Evolutionary conservation across 257 asterid species (phyloP), one percentile per base, ranked within the genome.

Genomic region (Forsythia viridissima): DNA sequence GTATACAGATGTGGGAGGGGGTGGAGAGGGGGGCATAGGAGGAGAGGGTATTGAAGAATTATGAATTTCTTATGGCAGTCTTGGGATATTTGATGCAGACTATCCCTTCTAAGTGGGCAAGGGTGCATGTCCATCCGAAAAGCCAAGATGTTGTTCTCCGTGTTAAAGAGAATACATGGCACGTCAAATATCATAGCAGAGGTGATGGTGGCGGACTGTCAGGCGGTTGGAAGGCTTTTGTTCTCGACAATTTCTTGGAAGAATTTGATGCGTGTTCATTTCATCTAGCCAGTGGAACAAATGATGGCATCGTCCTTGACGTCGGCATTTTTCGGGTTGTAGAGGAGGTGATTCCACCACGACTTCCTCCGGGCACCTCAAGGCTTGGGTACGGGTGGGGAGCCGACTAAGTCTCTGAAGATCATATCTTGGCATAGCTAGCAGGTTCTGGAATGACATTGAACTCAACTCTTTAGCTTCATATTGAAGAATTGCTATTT

Each of bases 201-300:
- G 72, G 57, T 43, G 2, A 39, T 57, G 77, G 86, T 4, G 80
- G 86, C 75, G 89, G 84, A 38, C 68, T 88, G 24, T 39, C 36
- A 0, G 69, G 76, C 18, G 90, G 87, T 15, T 88, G 91, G 91
- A 86, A 48, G 40, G 57, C 24, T 1, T 88, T 86, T 37, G 90
- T 74, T 3, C 4, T 75, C 0, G 86, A 82, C 0, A 88, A 84
- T 43, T 73, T 48, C 13, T 77, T 88, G 1, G 87, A 82, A 48
- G 82, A 79, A 73, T 74, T 63, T n/a, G 91, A 85, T 11, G 88
- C 73, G 1, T 85, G 88, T 2, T 9, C 78, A 12, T 85, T 87
- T 70, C 76, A 76, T 9, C 68, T 38, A 18, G 51, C 57, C 1
- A 67, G 39, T 34, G 73, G 68, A 70, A 74, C 15, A 15, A 48